These are phyloP conservation scores for Naematelia aurantialba DNA, from an alignment of 768 basidiomycete species.

Conservation along the genomic window DNA sequence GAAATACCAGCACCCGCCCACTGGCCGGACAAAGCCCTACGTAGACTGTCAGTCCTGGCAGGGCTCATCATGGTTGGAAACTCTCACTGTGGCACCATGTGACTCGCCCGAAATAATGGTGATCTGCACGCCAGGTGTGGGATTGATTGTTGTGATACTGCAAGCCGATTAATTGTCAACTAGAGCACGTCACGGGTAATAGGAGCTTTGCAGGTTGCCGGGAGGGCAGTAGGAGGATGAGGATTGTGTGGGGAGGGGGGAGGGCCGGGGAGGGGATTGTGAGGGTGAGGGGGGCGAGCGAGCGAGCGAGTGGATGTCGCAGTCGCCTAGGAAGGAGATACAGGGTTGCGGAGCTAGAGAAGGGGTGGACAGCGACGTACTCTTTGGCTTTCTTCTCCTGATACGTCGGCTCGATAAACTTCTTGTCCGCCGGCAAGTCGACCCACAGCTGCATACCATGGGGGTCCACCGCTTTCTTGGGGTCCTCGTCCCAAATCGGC, in stretches of 20 bases:
- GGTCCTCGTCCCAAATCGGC: conserved; percentile 69
- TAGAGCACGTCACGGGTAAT: too few relatives aligned
- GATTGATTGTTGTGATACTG: conserved; percentile 56
- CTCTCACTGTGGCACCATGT: conserved; percentile 58
- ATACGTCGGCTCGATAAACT: conserved; percentile 62
- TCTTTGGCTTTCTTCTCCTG: conserved; percentile 46
- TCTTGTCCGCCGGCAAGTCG: conserved; percentile 57
- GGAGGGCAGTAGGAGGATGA: too few relatives aligned
- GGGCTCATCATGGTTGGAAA: too few relatives aligned
- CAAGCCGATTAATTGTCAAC: too few relatives aligned
- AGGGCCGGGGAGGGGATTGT: too few relatives aligned
- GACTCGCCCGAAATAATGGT: conserved; percentile 87
- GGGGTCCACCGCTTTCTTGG: conserved; percentile 59
- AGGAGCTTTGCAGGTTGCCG: too few relatives aligned
- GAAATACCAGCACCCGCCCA: conserved; percentile 93
- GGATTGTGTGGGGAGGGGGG: too few relatives aligned
- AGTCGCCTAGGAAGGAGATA: background rate
- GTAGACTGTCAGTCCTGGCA: too few relatives aligned
- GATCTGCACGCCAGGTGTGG: conserved; percentile 55
- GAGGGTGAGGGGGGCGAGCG: too few relatives aligned
- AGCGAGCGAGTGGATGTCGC: too few relatives aligned
- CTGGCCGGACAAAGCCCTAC: conserved; percentile 78
- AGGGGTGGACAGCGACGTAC: conserved; percentile 24
- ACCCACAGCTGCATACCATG: conserved; percentile 70
- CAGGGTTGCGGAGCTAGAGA: background rate